Evolutionary conservation across 2,329 filamentous ascomycete genomes (phyloP).

Genomic region (Apiospora koreana): DNA sequence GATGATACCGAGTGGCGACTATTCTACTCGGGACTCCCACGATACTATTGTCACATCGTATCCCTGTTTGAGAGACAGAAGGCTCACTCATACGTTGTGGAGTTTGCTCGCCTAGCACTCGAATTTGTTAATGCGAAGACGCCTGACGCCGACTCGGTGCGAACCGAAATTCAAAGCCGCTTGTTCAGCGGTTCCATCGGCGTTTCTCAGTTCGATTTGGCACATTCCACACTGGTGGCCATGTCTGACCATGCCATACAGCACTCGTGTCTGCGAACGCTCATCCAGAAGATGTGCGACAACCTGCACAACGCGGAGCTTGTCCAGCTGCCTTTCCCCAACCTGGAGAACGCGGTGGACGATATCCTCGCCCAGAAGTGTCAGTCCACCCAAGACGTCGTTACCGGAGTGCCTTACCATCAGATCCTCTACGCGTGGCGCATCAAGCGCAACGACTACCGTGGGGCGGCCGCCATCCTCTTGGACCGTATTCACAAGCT

Average conservation of each 20-base stretch:
- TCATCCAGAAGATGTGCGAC: constrained; percentile 71
- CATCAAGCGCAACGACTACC: constrained; percentile 80
- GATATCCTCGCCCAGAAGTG: constrained; percentile 73
- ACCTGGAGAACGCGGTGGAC: constrained; percentile 77
- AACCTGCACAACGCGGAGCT: constrained; percentile 67
- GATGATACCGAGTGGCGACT: constrained; percentile 73
- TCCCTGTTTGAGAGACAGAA: constrained; percentile 78
- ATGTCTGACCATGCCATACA: constrained; percentile 74
- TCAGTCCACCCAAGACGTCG: constrained; percentile 66
- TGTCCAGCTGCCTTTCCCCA: constrained; percentile 75
- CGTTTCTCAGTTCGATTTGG: constrained; percentile 77
- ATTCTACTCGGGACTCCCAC: constrained; percentile 71
- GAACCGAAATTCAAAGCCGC: constrained; percentile 75
- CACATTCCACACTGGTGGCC: constrained; percentile 75
- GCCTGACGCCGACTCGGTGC: constrained; percentile 42
- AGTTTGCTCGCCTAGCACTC: constrained; percentile 77
- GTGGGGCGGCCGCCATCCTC: constrained; percentile 69
- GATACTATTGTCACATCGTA: constrained; percentile 86
- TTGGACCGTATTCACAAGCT: constrained; percentile 66
- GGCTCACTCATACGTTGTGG: constrained; percentile 77
- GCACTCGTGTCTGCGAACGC: constrained; percentile 67
- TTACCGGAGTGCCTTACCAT: constrained; percentile 71
- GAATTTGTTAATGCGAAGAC: constrained; percentile 53
- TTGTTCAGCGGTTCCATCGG: constrained; percentile 82
- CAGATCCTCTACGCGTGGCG: constrained; percentile 92